Base-by-base conservation (phyloP, 176 grass and related monocot species). In the Carex cristatella region DNA sequence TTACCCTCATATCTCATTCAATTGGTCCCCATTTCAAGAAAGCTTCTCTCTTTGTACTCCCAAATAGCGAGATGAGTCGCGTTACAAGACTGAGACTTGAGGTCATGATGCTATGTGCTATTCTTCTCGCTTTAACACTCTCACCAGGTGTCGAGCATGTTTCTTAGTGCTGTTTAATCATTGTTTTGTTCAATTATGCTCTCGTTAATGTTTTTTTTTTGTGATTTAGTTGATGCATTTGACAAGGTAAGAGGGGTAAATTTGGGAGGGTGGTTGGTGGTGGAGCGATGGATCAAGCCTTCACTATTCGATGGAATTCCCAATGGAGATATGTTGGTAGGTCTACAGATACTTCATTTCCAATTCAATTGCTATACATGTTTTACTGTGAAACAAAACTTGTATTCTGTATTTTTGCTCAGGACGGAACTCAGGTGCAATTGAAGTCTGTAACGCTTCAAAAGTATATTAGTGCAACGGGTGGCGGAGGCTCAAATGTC, bases 221-320 rank as follows among this genome's bases (percentile, higher is more conserved):
- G 67, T 53, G 12, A 28, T 84, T 79, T 38, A 94, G 88, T 83
- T 54, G 63, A 84, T 79, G 88, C 69, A 51, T 92, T 92, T 79
- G 49, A 48, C 15, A 97, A 94, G 81, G 87, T 97, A 53, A 91
- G 90, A 69, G 92, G 75, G 56, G 90, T 94, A n/a, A 94, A 91
- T 85, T 85, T 97, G 81, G 94, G 94, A 8, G 94, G 94, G 15
- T 97, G 92, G 94, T 75, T 97, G 59, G 94, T 97, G 81, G 85
- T 94, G 71, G 94, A 97, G 78, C 87, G 89, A 28, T 97, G 94
- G 94, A 94, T 97, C 84, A 94, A 87, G 79, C 94, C 94, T 69
- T 91, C 92, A 10, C 64, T 97, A 80, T 94, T 97, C 18, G 89
- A 92, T n/a, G 92, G 79, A 77, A 97, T 94, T 63, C 81, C 89